Evolutionary conservation across 345 rosid species (phyloP).

Genomic region (Citrus glauca): DNA sequence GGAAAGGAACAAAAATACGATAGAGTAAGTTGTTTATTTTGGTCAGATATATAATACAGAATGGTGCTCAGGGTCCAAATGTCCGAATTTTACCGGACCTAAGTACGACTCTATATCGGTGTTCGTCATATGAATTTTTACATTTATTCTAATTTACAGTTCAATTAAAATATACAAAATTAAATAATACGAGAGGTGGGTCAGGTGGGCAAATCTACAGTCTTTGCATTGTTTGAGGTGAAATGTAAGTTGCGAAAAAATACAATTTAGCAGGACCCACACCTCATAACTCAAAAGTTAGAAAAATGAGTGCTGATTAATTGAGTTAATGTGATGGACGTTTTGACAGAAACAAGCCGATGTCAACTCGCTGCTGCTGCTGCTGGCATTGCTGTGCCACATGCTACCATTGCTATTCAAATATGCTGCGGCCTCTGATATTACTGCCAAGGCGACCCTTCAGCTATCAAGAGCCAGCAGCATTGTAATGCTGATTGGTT

Average conservation of each 20-base stretch:
- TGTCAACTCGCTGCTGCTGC: slow-evolving; percentile 64
- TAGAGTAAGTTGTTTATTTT: slow-evolving; percentile 36
- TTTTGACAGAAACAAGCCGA: slow-evolving; percentile 78
- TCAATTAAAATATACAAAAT: too few species aligned
- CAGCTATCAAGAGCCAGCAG: slow-evolving; percentile 77
- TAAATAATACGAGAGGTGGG: too few species aligned
- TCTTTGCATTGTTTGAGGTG: too few species aligned
- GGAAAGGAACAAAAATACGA: slow-evolving; percentile 71
- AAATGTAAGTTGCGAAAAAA: too few species aligned
- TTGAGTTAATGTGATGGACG: background rate
- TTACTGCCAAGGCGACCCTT: slow-evolving; percentile 40
- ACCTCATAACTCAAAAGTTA: too few species aligned
- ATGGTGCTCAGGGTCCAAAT: too few species aligned
- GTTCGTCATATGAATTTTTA: too few species aligned
- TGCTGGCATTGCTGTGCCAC: slow-evolving; percentile 73
- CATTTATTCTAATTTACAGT: too few species aligned
- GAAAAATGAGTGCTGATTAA: background rate
- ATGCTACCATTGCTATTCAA: slow-evolving; percentile 60
- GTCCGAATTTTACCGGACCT: too few species aligned
- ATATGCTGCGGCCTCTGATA: slow-evolving; percentile 27
- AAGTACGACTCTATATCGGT: too few species aligned
- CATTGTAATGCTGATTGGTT: slow-evolving; percentile 75
- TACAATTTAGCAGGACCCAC: too few species aligned
- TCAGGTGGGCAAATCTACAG: too few species aligned
- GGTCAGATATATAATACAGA: background rate